These are phyloP conservation scores for Corylus americana DNA, from an alignment of 306 rosid genomes.

Conservation along the genomic window DNA sequence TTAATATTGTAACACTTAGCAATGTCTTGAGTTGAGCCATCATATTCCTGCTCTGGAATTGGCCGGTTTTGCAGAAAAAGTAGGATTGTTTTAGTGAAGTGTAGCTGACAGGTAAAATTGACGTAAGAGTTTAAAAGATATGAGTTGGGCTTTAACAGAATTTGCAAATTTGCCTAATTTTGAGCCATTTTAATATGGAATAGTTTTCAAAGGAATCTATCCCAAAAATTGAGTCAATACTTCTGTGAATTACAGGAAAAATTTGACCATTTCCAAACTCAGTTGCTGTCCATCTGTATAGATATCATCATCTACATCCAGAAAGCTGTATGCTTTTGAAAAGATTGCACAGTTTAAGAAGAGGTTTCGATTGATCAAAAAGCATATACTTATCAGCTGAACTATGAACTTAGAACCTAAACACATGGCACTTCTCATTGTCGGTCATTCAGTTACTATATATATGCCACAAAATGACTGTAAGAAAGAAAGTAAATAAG, in stretches of 20 bases:
- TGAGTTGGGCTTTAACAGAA: neutral
- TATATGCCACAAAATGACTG: neutral
- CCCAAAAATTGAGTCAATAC: neutral
- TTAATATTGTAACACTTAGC: neutral
- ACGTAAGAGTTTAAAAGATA: neutral
- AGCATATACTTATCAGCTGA: neutral
- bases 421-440: neutral
- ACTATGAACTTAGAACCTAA: neutral
- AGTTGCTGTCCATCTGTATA: neutral
- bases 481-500: neutral
- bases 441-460: conserved; percentile 5
- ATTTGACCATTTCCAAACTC: neutral
- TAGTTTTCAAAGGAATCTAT: neutral
- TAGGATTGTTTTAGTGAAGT: neutral
- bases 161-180: neutral
- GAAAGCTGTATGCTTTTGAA: too few relatives aligned
- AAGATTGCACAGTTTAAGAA: too few relatives aligned
- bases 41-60: neutral
- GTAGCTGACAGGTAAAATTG: neutral
- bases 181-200: neutral
- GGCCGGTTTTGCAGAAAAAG: neutral
- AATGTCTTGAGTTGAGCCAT: neutral
- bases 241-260: neutral
- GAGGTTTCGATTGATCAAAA: too few relatives aligned
- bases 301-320: too few relatives aligned